Base-by-base conservation (phyloP, 2,329 filamentous ascomycete species). In the Exophiala calicioides region DNA sequence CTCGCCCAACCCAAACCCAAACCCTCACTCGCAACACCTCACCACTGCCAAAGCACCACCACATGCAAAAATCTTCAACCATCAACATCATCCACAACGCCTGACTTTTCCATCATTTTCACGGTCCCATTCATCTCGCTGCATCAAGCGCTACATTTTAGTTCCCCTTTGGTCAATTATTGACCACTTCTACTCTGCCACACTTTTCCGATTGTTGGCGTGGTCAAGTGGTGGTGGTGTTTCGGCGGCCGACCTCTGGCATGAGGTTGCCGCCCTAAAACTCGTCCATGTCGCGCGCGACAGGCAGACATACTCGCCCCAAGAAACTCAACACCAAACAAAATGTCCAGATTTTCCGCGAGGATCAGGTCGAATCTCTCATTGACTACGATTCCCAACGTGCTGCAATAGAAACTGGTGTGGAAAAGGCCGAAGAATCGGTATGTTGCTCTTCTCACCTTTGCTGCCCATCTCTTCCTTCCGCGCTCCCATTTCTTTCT, bases 361-460 rank as follows among this genome's bases (percentile, higher is more conserved):
- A 97, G 73, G 80, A 89, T 69, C 88, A 97, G 66, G 86, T 97
- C 71, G 90, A 96, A 66, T 78, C 85, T 65, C 80, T 78, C 63
- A 82, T 90, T 70, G 95, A 96, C 69, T 88, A 95, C 72, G 81
- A 84, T 58, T 81, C 87, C 62, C 84, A 91, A 66, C 86, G 86
- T 60, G 85, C 86, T 67, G 88, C 85, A 64, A 89, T 96, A 66
- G 90, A 93, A 66, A 96, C 90, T 58, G 93, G 93, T 71, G 93
- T 98, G 62, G 93, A 98, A 72, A 90, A 95, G 68, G 88, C 84
- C 57, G 93, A 98, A 73, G 90, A 97, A 81, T 91, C 91, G 75
- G 93, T 96, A 72, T 82, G 90, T 88, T 59, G 21, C 19, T 18
- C 21, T 16, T 16, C 24, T 18, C 33, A 36, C 8, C 33, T 16